Percentiles rank a stretch among this genome's conserved stretches.
phyloP scores from a whole-genome alignment of 192 early-diverging fungal species.

The Piromyces sp. region DNA sequence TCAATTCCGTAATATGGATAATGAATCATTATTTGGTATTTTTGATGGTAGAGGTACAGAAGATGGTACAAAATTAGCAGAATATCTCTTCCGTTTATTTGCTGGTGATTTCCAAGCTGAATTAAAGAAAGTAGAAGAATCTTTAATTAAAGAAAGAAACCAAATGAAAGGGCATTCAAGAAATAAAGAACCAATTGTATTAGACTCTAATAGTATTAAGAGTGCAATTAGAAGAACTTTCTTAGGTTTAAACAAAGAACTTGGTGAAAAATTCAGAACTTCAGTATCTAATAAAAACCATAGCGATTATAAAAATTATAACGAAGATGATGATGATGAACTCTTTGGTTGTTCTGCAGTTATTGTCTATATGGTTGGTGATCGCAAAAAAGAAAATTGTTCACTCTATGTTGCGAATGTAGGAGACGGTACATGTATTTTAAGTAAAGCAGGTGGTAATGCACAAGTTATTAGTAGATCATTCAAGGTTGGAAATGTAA shows the following conservation, averaged over 20 bases:
- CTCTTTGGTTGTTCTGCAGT: constrained; percentile 59
- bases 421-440: constrained; percentile 64
- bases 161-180: neutral
- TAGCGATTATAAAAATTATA: constrained; percentile 4
- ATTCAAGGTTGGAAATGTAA: neutral
- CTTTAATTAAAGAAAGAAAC: neutral
- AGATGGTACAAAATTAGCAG: constrained; percentile 25
- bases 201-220: constrained; percentile 30
- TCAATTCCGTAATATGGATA: constrained; percentile 61
- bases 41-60: constrained; percentile 57
- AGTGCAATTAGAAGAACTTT: constrained; percentile 68
- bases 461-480: constrained; percentile 30
- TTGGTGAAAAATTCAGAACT: constrained; percentile 21
- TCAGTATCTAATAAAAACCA: neutral
- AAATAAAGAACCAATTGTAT: neutral
- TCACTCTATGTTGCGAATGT: constrained; percentile 72
- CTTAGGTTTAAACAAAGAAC: constrained; percentile 60
- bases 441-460: constrained; percentile 50
- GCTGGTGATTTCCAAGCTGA: constrained; percentile 48
- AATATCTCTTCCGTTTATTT: constrained; percentile 56
- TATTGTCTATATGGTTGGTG: constrained; percentile 58
- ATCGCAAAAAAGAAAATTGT: constrained; percentile 6
- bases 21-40: constrained; percentile 74
- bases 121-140: constrained; percentile 40
- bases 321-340: constrained; percentile 16